Evolutionary conservation across 352 stramenopile species (phyloP).

Genomic region (Pythium volutum): DNA sequence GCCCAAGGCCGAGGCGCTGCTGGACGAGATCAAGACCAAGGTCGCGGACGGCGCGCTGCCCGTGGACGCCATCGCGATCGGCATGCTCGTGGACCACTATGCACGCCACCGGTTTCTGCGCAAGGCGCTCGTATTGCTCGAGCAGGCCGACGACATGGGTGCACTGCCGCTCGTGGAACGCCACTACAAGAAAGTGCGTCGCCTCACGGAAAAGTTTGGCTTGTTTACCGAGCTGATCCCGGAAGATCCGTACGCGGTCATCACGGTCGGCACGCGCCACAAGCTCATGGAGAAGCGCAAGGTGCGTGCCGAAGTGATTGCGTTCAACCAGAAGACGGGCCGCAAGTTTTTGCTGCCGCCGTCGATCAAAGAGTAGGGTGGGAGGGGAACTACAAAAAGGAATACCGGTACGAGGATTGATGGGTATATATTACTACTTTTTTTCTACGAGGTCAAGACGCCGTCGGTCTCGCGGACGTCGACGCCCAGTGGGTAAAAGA

Average conservation of each 20-base stretch:
- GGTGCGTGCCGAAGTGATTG: conserved; percentile 61
- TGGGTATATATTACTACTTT: too few species aligned
- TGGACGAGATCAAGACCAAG: conserved; percentile 40
- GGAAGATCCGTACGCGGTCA: conserved; percentile 68
- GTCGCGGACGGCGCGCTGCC: conserved; percentile 49
- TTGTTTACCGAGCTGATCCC: conserved; percentile 79
- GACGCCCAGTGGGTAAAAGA: conserved; percentile 7
- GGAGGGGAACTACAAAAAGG: too few species aligned
- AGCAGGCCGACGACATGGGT: conserved; percentile 50
- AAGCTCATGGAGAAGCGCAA: conserved; percentile 80
- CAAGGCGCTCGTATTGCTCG: conserved; percentile 59
- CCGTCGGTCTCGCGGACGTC: conserved; percentile 3
- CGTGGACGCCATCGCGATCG: conserved; percentile 55
- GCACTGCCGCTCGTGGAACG: conserved; percentile 53
- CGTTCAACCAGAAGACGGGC: conserved; percentile 71
- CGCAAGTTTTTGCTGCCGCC: conserved; percentile 70
- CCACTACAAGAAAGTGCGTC: conserved; percentile 69
- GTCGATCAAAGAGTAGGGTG: conserved; percentile 24
- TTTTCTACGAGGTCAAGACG: background rate
- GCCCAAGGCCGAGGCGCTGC: conserved; percentile 43
- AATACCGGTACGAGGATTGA: too few species aligned
- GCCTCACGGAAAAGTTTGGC: conserved; percentile 56
- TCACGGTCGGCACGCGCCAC: conserved; percentile 53
- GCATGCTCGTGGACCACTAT: conserved; percentile 75
- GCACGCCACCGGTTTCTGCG: conserved; percentile 59